These are phyloP conservation scores for Phanerochaete sordida DNA, from an alignment of 768 basidiomycete species.

Conservation along the genomic window DNA sequence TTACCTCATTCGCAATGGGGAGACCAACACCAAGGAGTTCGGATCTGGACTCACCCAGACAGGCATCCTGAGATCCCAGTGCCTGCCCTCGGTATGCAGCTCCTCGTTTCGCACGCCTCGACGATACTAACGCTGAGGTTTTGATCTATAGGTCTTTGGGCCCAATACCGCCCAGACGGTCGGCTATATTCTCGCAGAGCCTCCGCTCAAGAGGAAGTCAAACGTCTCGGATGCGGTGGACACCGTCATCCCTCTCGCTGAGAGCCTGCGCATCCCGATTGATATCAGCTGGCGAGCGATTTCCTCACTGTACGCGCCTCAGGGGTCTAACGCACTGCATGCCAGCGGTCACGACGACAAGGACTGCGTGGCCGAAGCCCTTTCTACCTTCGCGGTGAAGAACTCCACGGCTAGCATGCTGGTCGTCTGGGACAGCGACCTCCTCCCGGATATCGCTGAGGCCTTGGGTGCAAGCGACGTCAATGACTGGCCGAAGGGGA, in stretches of 20 bases:
- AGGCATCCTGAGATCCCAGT: not conserved
- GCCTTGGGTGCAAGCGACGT: not conserved
- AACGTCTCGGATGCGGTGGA: not conserved
- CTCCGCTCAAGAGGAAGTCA: not conserved
- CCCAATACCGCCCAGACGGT: not conserved
- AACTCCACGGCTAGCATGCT: not conserved
- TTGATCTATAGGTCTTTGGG: not conserved
- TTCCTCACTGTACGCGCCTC: too few species aligned
- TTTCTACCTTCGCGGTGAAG: not conserved
- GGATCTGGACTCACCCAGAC: not conserved
- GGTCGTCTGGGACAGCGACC: not conserved
- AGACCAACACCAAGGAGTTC: not conserved
- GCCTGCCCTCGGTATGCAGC: not conserved
- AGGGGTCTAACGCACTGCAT: too few species aligned
- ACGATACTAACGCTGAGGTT: not conserved
- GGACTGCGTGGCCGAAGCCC: not conserved
- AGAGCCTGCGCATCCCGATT: not conserved
- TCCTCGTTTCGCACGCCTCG: too few species aligned
- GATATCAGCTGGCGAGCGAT: not conserved
- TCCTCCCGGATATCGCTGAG: not conserved
- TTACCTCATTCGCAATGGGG: not conserved
- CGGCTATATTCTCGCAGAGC: not conserved
- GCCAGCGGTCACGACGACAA: not conserved
- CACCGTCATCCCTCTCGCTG: not conserved
- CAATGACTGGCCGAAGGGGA: not conserved